Evolutionary conservation across 495 filamentous ascomycete species (phyloP), one percentile per base, ranked within the genome.

Genomic region (Penicillium steckii): DNA sequence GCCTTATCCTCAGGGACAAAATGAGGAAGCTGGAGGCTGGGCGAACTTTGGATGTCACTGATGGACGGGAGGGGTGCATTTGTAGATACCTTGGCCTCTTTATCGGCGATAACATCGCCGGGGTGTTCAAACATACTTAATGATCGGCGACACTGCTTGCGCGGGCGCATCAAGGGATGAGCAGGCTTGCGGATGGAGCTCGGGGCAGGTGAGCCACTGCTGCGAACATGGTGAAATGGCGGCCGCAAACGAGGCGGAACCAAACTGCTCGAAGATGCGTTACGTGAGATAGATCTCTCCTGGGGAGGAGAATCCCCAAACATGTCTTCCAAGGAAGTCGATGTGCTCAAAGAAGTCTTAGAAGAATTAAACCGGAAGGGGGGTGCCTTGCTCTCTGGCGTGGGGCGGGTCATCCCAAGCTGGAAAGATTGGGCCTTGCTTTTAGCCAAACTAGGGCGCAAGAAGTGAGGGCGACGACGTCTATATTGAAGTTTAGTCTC

Each of bases 61-160:
- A 92, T 84, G 18, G 88, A 83, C 60, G 87, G 80, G 25, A 91
- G 73, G 42, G 74, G 71, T 66, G 71, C 67, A 65, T 74, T 76
- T 66, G 80, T 77, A 15, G 73, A 66, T 56, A 75, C 62, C 55
- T 74, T 68, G 35, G 79, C 79, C 50, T 85, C 80, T 61, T 84
- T 81, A 44, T 85, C 73, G 66, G 87, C 86, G 67, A 95, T 87
- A 18, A 96, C 79, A 63, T 97, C 94, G 48, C 81, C 89, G 0
- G 92, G 87, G 62, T 87, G 83, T 67, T 97, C 94, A 71, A 92
- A 97, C 94, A 98, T 97, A 76, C 93, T 97, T 63, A 96, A 76
- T 33, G 93, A 96, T 45, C 94, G 83, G 24, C 94, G 84, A 56
- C 90, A 92, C 53, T 89, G 88, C 65, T 95, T 96, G 55, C 91